Base-by-base conservation (phyloP, 768 basidiomycete species). In the Xanthoconium stramineum region DNA sequence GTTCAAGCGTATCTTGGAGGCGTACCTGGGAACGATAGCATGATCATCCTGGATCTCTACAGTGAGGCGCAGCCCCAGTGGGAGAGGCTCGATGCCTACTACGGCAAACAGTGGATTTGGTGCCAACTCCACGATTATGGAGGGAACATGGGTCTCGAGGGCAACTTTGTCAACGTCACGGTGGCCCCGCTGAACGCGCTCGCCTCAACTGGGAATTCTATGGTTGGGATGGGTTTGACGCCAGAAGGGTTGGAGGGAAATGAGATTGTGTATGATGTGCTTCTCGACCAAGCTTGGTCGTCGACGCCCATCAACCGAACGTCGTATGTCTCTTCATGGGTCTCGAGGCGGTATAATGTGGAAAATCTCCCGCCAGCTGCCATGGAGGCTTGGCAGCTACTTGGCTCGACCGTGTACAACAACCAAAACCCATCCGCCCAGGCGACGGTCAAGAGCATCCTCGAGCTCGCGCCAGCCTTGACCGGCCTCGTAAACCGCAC, bases 181-280 rank as follows among this genome's bases (percentile, higher is more conserved):
- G 54, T 55, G 12, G 69, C 63, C 3, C 74, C 75, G 5, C 20
- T 76, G 36, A 51, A 55, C 5, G 75, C 75, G 5, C 63, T 76
- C 40, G 49, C 63, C 6, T 48, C 63, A 2, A 59, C 67, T 36
- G 71, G 65, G 24, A 63, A 65, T 52, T 68, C 73, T 14, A 75
- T 76, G 74, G 66, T 68, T 28, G 75, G 75, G 5, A 64, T 76
- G 49, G 75, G 75, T 2, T 58, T 76, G 55, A 73, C 74, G 2
- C 73, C 71, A 47, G 74, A 76, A 46, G 74, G 75, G 6, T 67
- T 74, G 47, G 75, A 76, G 52, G 75, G 75, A n/a, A 76, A 76
- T 56, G 75, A 76, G 67, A 71, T 76, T 38, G 64, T 75, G n/a
- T 76, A 76, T 46, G 73, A 75, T 48, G 57, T 76, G 28, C 64